Evolutionary conservation across 805 yeast species (phyloP).

Genomic region (Pichia pseudocactophila): DNA sequence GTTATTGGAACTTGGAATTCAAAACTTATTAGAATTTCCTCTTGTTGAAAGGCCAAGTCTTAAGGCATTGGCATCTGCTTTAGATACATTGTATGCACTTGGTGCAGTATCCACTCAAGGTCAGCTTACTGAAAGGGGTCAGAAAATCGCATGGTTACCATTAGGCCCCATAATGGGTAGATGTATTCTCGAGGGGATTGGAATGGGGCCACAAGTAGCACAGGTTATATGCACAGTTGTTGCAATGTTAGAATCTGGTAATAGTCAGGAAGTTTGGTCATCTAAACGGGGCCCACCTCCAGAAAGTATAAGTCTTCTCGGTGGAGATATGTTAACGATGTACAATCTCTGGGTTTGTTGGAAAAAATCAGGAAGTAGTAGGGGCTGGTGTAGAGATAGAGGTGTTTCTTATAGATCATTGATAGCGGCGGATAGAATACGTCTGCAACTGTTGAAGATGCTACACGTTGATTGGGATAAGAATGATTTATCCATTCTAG

Average conservation of each 20-base stretch:
- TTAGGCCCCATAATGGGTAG: slow-evolving; percentile 74
- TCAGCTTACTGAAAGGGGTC: slow-evolving; percentile 64
- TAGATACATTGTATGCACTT: slow-evolving; percentile 74
- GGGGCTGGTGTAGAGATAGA: neutral
- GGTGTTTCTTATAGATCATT: neutral
- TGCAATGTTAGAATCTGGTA: too few species aligned
- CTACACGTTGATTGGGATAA: neutral
- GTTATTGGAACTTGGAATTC: slow-evolving; percentile 75
- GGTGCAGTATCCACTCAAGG: slow-evolving; percentile 85
- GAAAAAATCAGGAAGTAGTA: neutral
- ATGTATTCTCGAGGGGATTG: neutral
- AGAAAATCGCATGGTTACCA: slow-evolving; percentile 86
- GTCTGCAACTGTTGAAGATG: neutral
- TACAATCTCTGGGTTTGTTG: neutral
- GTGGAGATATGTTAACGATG: neutral
- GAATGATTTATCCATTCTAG: too few species aligned
- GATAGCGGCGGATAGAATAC: neutral
- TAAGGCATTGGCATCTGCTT: slow-evolving; percentile 60
- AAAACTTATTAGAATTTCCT: slow-evolving; percentile 73
- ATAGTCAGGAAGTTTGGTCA: too few species aligned
- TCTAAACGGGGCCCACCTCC: neutral
- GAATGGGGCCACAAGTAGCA: too few species aligned
- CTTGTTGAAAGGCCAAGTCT: slow-evolving; percentile 86
- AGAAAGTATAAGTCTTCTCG: neutral
- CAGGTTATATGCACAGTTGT: too few species aligned